These are phyloP conservation scores for Mycena olivaceomarginata DNA, from an alignment of 768 basidiomycete species.

Conservation along the genomic window DNA sequence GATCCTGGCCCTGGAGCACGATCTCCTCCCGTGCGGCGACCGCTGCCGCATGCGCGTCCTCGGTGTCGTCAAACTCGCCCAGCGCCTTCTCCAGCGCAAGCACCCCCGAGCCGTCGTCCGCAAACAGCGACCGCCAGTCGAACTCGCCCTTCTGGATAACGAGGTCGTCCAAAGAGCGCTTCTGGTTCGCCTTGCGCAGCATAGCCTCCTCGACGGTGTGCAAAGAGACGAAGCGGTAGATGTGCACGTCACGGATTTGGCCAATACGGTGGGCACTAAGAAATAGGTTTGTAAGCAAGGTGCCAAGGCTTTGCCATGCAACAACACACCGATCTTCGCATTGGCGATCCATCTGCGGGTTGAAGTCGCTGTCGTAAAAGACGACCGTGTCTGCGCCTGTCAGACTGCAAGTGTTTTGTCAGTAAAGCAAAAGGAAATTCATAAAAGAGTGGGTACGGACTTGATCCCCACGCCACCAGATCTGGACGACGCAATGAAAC, in stretches of 20 bases:
- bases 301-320: neutral
- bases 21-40: slow-evolving; percentile 86
- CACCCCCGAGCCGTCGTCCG: slow-evolving; percentile 64
- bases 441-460: slow-evolving; percentile 62
- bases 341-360: slow-evolving; percentile 98
- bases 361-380: slow-evolving; percentile 98
- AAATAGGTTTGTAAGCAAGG: slow-evolving; percentile 24
- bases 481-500: slow-evolving; percentile 91
- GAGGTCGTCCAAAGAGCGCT: slow-evolving; percentile 91
- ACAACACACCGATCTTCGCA: slow-evolving; percentile 89
- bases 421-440: slow-evolving; percentile 40
- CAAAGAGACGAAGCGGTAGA: slow-evolving; percentile 94
- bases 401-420: slow-evolving; percentile 65
- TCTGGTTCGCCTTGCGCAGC: slow-evolving; percentile 98
- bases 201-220: slow-evolving; percentile 97
- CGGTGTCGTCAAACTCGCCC: slow-evolving; percentile 91
- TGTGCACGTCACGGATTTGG: slow-evolving; percentile 96
- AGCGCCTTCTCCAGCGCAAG: slow-evolving; percentile 81
- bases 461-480: slow-evolving; percentile 96
- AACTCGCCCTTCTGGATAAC: slow-evolving; percentile 97
- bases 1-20: slow-evolving; percentile 85
- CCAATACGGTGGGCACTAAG: slow-evolving; percentile 98
- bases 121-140: slow-evolving; percentile 92
- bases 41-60: slow-evolving; percentile 89
- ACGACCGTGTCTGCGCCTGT: slow-evolving; percentile 96